Evolutionary conservation across 2,329 filamentous ascomycete species (phyloP).

Genomic region (Alternaria metachromatica): DNA sequence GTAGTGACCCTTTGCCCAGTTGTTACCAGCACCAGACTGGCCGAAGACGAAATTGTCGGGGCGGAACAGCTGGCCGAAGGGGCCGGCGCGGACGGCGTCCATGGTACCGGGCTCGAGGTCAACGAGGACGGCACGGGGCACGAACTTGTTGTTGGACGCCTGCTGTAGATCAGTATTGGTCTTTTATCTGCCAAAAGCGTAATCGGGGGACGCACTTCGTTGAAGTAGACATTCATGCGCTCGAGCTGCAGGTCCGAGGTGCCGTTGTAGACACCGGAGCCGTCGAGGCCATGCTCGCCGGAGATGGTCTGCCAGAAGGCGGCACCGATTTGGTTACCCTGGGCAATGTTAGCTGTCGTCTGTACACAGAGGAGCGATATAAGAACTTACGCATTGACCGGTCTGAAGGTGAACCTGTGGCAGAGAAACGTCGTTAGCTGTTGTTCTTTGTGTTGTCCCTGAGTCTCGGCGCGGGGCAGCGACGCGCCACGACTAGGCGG

Average conservation of each 20-base stretch:
- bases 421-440: slow-evolving; percentile 63
- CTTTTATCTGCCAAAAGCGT: slow-evolving; percentile 5
- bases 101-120: slow-evolving; percentile 99
- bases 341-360: slow-evolving; percentile 41
- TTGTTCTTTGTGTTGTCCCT: slow-evolving; percentile 51
- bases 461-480: slow-evolving; percentile 51
- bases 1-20: slow-evolving; percentile 99
- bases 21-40: slow-evolving; percentile 99
- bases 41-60: slow-evolving; percentile 99
- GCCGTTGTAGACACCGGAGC: slow-evolving; percentile 96
- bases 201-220: slow-evolving; percentile 68
- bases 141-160: slow-evolving; percentile 98
- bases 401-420: slow-evolving; percentile 98
- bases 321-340: slow-evolving; percentile 99
- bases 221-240: slow-evolving; percentile 99
- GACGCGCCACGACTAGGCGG: slow-evolving; percentile 52
- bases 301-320: slow-evolving; percentile 85
- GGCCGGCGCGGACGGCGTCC: slow-evolving; percentile 97
- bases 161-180: slow-evolving; percentile 51
- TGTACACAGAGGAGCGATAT: slow-evolving; percentile 9
- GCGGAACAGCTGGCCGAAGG: slow-evolving; percentile 98
- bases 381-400: slow-evolving; percentile 90
- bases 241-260: slow-evolving; percentile 98
- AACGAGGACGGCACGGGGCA: slow-evolving; percentile 98
- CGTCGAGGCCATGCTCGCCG: slow-evolving; percentile 90